Conservation (phyloP, 208 protist genomes). For the Crithidia acanthocephali region DNA sequence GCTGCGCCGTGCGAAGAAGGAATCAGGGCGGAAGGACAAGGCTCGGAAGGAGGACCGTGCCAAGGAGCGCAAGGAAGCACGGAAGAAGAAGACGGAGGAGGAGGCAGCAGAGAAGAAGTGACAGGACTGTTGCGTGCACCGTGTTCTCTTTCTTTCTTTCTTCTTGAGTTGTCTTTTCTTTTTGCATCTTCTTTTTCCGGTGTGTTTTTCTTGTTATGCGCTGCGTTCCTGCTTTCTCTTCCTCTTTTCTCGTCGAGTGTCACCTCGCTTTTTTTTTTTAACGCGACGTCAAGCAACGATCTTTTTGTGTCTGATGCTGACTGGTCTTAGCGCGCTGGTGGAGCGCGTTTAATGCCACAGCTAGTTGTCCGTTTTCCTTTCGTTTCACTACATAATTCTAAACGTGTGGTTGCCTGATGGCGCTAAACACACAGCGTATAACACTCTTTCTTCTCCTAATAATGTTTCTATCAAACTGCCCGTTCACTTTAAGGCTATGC, state of each 20-base stretch:
- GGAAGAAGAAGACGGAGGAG: conserved; percentile 40
- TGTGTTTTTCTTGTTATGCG: background rate
- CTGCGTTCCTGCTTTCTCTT: background rate
- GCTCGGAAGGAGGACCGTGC: conserved; percentile 40
- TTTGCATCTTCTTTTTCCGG: background rate
- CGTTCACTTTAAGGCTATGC: background rate
- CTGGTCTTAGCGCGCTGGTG: too few species aligned
- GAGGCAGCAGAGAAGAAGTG: conserved; percentile 25
- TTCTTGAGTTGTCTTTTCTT: background rate
- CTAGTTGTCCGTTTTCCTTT: too few species aligned
- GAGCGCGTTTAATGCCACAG: too few species aligned
- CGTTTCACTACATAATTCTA: background rate
- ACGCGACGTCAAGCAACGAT: too few species aligned
- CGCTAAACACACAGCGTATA: conserved; percentile 1
- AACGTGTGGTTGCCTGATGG: conserved; percentile 1
- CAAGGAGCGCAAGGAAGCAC: conserved; percentile 40
- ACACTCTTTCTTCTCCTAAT: background rate
- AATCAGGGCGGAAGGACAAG: conserved; percentile 41
- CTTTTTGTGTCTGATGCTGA: too few species aligned
- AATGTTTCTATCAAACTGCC: background rate
- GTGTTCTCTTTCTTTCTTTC: background rate
- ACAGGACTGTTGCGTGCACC: background rate
- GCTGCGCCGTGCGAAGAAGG: conserved; percentile 83
- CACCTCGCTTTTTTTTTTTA: background rate
- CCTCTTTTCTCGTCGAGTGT: background rate